Evolutionary conservation across 192 early-diverging fungal genomes (phyloP).

Genomic region (Entrophospora sp.): DNA sequence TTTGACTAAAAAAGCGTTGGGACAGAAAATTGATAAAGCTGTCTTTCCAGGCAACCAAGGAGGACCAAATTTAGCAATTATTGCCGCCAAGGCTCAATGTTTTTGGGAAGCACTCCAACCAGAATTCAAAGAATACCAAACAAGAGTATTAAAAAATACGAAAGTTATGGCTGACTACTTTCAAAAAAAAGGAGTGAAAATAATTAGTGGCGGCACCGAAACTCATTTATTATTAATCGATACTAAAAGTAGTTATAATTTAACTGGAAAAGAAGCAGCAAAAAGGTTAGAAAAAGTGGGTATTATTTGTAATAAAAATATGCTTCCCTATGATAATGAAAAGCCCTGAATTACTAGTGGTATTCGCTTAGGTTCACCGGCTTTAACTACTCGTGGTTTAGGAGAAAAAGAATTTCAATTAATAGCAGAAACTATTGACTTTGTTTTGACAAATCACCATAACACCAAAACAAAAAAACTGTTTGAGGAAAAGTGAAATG

Average conservation of each 20-base stretch:
- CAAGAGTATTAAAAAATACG: neutral
- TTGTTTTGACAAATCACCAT: too few species aligned
- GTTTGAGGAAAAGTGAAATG: too few species aligned
- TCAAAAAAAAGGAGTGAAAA: neutral
- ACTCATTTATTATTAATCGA: neutral
- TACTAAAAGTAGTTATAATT: constrained; percentile 1
- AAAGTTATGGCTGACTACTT: neutral
- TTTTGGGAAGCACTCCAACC: neutral
- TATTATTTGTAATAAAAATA: neutral
- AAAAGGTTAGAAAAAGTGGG: neutral
- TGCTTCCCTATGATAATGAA: neutral
- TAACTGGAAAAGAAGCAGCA: neutral
- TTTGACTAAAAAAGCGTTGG: neutral
- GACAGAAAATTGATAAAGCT: neutral
- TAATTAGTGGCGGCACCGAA: constrained; percentile 2
- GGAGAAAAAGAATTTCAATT: neutral
- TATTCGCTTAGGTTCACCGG: neutral
- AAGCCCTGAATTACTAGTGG: neutral
- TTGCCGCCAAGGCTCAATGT: neutral
- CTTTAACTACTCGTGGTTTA: neutral
- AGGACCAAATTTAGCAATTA: neutral
- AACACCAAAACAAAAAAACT: too few species aligned
- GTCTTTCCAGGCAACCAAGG: neutral
- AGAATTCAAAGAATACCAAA: neutral
- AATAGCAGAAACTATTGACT: neutral